Evolutionary conservation across 73 alveolate species (phyloP), one percentile per base, ranked within the genome.

Genomic region (Effrenium voratum): DNA sequence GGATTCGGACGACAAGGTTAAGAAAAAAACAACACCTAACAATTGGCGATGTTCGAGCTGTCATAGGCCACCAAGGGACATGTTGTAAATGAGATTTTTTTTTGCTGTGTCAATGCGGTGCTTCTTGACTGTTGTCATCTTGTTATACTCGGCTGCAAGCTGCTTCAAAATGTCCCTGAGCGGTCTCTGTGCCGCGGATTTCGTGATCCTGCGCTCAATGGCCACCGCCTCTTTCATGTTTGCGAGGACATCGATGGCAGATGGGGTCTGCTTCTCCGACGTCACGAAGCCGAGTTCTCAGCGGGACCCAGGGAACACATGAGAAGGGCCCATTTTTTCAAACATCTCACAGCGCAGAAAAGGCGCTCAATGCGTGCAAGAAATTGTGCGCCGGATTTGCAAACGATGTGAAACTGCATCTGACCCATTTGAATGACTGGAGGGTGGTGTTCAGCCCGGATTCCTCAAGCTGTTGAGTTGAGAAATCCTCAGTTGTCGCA

Each of bases 201-300:
- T 0, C 0, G 60, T 15, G 22, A 59, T 34, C 5, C 32, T 30
- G 4, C 73, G 28, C 76, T 82, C 76, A 22, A 36, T 26, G 2
- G 4, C 50, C 16, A 82, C 22, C 4, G 76, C 75, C 0, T 28
- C 49, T 4, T 36, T 60, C 15, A 82, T 30, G 52, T 82, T 73
- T 3, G 92, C 92, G 0, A 73, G 75, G 2, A 82, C 34, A 36
- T n/a, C 34, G 38, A 82, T 34, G 43, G 92, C 73, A 1, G 50
- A 32, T 3, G 92, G 92, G 24, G 36, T 5, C 32, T n/a, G 73
- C 52, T 82, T 82, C 38, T 82, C 92, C 0, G 52, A n/a, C 22
- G 92, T 82, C 75, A 82, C 92, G 24, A 10, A 82, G 46, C 75
- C 92, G 52, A 82, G 15, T 82, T 50, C 92, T 82, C 36, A 34